Base-by-base conservation (phyloP, 805 yeast species). In the Saturnispora sekii region DNA sequence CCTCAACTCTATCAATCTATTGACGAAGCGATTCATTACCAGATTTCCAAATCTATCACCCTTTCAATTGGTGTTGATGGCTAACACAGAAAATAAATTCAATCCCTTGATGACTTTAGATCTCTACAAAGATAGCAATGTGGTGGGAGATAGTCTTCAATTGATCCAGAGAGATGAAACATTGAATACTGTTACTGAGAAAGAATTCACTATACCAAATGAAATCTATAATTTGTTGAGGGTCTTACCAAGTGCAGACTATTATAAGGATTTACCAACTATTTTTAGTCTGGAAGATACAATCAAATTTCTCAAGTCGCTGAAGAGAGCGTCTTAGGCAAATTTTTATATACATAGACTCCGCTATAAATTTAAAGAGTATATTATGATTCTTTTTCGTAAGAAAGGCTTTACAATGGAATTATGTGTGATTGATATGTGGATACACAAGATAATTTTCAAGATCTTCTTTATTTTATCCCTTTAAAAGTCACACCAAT, bases 21-120 rank as follows among this genome's bases (percentile, higher is more conserved):
- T 90, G 38, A 88, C 84, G 50, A 70, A 68, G 45, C 73, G 94
- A 49, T 88, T 73, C 60, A 65, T 71, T 30, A 79, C 76, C 48
- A 62, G 72, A 32, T 88, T 85, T 60, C 84, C 89, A 0, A 73
- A 76, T 5, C 81, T 74, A 29, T 70, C 73, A 5, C 54, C 58
- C 18, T 57, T 56, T 46, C 51, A 47, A 11, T 44, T 61, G 14
- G 34, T 57, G 3, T 37, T 53, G 7, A 37, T 56, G 5, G 48
- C 56, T 4, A 52, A 54, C 35, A 46, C 52, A n/a, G 54, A 51
- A 4, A 52, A 48, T 37, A 42, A 48, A 6, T 60, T 58, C 52
- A 65, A 66, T 38, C 59, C 63, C 26, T 61, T 63, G 26, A 59
- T 56, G 31, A 44, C 63, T 11, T 65, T 71, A 48, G 69, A 67